phyloP scores from a whole-genome alignment of 768 basidiomycete genomes.

The Gloeophyllum trabeum region DNA sequence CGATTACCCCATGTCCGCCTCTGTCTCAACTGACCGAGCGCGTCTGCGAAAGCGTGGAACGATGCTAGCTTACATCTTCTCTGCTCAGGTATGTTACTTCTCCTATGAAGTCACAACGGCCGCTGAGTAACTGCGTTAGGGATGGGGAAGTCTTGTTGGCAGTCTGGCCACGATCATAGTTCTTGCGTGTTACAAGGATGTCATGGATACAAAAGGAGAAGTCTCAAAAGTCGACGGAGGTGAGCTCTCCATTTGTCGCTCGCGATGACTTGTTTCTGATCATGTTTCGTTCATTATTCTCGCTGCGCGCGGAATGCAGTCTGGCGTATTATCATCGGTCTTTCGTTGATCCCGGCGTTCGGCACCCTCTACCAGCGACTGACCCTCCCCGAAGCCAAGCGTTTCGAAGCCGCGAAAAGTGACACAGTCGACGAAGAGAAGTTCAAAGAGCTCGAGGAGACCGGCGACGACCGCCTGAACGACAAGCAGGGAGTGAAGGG shows the following conservation, averaged over 20 bases:
- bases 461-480: not conserved
- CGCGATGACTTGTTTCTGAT: not conserved
- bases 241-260: not conserved
- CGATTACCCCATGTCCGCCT: constrained; percentile 72
- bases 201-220: constrained; percentile 48
- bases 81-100: constrained; percentile 32
- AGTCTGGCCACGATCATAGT: constrained; percentile 53
- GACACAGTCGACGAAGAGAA: not conserved
- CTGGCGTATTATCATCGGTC: constrained; percentile 70
- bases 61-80: constrained; percentile 64
- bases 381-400: constrained; percentile 58
- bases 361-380: constrained; percentile 68
- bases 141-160: constrained; percentile 65
- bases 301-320: too few relatives aligned
- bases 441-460: not conserved
- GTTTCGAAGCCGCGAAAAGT: constrained; percentile 35
- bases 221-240: constrained; percentile 55
- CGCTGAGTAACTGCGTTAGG: constrained; percentile 13
- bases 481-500: not conserved
- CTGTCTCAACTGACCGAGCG: constrained; percentile 55
- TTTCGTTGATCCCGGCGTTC: constrained; percentile 67
- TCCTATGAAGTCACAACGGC: not conserved
- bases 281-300: too few relatives aligned
- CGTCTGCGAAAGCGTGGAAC: constrained; percentile 57
- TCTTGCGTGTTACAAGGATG: constrained; percentile 47